Evolutionary conservation across 139 green algal species (phyloP).

Genomic region (Limnomonas spitsbergensis): DNA sequence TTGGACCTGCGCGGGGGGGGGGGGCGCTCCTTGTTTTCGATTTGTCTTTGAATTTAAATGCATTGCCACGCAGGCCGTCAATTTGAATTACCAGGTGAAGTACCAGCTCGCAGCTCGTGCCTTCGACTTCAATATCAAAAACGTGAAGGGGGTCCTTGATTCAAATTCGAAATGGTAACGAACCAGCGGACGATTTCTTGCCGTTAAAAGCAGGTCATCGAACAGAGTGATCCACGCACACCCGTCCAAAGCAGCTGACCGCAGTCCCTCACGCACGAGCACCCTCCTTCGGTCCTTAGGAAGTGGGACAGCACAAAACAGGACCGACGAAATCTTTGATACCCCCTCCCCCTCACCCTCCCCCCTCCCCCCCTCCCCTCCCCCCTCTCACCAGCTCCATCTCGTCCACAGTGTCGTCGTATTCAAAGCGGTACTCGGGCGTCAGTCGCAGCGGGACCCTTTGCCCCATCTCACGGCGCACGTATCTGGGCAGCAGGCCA

Average conservation of each 20-base stretch:
- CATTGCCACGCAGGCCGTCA: no score
- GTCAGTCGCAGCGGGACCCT: constrained; percentile 72
- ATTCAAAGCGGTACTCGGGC: constrained; percentile 85
- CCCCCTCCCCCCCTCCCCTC: neutral
- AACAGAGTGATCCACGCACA: no score
- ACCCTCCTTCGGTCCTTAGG: neutral
- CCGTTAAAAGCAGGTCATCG: no score
- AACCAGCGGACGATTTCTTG: no score
- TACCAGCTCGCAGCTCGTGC: no score
- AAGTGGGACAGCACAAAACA: neutral
- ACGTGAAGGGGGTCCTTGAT: no score
- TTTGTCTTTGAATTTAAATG: no score
- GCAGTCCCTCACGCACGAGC: neutral
- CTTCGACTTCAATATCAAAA: no score
- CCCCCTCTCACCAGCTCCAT: constrained; percentile 50
- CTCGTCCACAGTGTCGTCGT: constrained; percentile 77
- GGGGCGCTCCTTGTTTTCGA: no score
- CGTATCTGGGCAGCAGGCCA: constrained; percentile 84
- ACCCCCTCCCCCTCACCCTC: neutral
- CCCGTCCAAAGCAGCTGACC: no score
- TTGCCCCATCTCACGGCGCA: constrained; percentile 70
- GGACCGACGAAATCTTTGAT: neutral
- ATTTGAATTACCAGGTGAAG: no score
- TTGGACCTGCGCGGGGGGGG: neutral
- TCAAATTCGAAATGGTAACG: no score